Evolutionary conservation across 805 yeast genomes (phyloP).

Genomic region (Lipomyces oligophaga): DNA sequence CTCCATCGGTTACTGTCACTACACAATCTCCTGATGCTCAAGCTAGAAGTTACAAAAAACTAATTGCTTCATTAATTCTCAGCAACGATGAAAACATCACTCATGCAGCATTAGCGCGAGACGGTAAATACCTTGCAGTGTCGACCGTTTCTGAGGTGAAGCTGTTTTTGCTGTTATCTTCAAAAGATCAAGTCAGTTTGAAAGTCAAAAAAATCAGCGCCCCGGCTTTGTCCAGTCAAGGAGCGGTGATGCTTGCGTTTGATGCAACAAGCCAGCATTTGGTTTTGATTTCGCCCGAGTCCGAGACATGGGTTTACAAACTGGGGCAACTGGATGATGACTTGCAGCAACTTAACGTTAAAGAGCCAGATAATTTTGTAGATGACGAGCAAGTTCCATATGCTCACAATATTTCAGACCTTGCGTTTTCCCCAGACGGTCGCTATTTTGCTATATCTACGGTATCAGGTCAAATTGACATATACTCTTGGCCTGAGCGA

Average conservation of each 20-base stretch:
- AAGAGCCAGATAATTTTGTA: slow-evolving; percentile 10
- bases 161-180: slow-evolving; percentile 57
- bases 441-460: slow-evolving; percentile 54
- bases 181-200: slow-evolving; percentile 38
- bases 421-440: slow-evolving; percentile 49
- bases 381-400: slow-evolving; percentile 45
- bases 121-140: slow-evolving; percentile 65
- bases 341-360: not conserved
- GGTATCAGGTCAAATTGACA: slow-evolving; percentile 62
- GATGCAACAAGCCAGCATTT: slow-evolving; percentile 41
- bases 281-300: slow-evolving; percentile 55
- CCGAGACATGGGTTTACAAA: slow-evolving; percentile 50
- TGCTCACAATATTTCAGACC: slow-evolving; percentile 49
- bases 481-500: slow-evolving; percentile 35
- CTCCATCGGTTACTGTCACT: too few relatives aligned
- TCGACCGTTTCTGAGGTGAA: slow-evolving; percentile 66
- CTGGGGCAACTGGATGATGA: slow-evolving; percentile 28
- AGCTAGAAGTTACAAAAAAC: too few relatives aligned
- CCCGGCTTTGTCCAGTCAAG: slow-evolving; percentile 39
- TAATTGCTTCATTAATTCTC: too few relatives aligned
- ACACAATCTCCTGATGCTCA: too few relatives aligned
- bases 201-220: slow-evolving; percentile 54
- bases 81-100: slow-evolving; percentile 80
- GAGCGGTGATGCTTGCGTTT: slow-evolving; percentile 55
- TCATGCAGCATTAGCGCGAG: slow-evolving; percentile 59